phyloP scores from a whole-genome alignment of 75 land plant species.

The Chamaecyparis obtusa region DNA sequence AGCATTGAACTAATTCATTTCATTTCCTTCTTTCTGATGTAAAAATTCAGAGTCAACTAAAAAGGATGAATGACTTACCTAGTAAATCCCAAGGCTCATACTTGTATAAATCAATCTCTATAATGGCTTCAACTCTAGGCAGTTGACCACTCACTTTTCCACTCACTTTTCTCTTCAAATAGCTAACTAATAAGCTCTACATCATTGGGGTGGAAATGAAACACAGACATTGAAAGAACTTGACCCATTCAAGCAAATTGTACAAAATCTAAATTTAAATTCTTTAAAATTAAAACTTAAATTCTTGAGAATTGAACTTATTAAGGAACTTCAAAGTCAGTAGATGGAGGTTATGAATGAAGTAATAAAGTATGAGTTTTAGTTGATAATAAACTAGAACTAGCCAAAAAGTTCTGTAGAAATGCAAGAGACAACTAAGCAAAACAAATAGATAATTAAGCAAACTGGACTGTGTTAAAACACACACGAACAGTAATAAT shows the following conservation, averaged over 20 bases:
- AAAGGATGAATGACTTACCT: constrained; percentile 13
- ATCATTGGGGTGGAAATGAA: constrained; percentile 51
- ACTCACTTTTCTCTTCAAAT: constrained; percentile 37
- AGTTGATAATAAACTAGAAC: neutral
- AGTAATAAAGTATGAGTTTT: neutral
- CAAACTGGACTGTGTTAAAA: neutral
- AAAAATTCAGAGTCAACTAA: neutral
- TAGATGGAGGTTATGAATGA: neutral
- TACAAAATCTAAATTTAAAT: neutral
- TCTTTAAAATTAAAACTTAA: too few relatives aligned
- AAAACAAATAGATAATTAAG: neutral
- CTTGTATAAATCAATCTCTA: constrained; percentile 42
- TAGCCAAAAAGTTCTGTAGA: neutral
- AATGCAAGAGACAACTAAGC: neutral
- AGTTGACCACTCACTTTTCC: too few relatives aligned
- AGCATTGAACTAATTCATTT: too few relatives aligned
- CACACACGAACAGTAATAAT: neutral
- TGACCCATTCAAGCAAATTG: neutral
- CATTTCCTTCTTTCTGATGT: neutral
- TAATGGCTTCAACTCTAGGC: constrained; percentile 26
- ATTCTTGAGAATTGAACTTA: neutral
- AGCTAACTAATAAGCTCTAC: constrained; percentile 42
- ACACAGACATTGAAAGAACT: constrained; percentile 28
- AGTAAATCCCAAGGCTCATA: constrained; percentile 48
- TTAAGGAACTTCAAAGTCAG: neutral